Conservation (phyloP, 2,329 filamentous ascomycete genomes). For the Ophiostoma sp. region DNA sequence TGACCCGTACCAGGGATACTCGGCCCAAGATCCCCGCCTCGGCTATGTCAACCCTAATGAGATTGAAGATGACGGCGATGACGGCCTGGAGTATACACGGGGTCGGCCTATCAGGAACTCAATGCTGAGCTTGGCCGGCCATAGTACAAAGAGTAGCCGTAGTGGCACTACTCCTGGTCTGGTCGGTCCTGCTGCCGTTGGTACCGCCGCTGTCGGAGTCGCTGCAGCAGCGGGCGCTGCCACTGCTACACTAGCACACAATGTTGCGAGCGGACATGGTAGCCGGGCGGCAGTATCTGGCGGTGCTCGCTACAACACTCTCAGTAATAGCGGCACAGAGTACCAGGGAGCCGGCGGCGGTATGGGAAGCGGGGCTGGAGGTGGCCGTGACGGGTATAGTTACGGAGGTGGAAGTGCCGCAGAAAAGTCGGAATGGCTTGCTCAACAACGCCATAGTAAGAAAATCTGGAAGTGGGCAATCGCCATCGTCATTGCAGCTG, state of each 20-base stretch:
- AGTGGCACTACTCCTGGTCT: conserved; percentile 23
- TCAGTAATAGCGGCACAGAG: conserved; percentile 34
- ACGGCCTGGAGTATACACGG: conserved; percentile 60
- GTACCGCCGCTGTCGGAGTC: conserved; percentile 30
- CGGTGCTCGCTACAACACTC: conserved; percentile 50
- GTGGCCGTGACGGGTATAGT: conserved; percentile 10
- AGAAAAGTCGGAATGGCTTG: conserved; percentile 66
- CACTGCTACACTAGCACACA: conserved; percentile 34
- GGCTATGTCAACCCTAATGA: conserved; percentile 69
- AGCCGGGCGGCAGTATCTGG: conserved; percentile 16
- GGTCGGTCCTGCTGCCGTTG: conserved; percentile 31
- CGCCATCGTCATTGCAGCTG: conserved; percentile 55
- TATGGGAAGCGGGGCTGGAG: conserved; percentile 1
- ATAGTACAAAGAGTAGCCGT: conserved; percentile 38
- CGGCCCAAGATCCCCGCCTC: conserved; percentile 45
- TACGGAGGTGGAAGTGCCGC: conserved; percentile 29
- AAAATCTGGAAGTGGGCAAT: conserved; percentile 68
- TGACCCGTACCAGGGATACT: conserved; percentile 62
- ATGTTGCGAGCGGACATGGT: conserved; percentile 11
- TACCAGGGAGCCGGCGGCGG: conserved; percentile 12
- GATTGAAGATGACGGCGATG: conserved; percentile 83
- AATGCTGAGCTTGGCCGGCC: conserved; percentile 53
- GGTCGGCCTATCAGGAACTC: conserved; percentile 48
- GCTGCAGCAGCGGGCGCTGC: conserved; percentile 28
- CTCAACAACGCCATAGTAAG: conserved; percentile 52